Evolutionary conservation across 495 filamentous ascomycete genomes (phyloP), one percentile per base, ranked within the genome.

Genomic region (Staphylotrichum longicolle): DNA sequence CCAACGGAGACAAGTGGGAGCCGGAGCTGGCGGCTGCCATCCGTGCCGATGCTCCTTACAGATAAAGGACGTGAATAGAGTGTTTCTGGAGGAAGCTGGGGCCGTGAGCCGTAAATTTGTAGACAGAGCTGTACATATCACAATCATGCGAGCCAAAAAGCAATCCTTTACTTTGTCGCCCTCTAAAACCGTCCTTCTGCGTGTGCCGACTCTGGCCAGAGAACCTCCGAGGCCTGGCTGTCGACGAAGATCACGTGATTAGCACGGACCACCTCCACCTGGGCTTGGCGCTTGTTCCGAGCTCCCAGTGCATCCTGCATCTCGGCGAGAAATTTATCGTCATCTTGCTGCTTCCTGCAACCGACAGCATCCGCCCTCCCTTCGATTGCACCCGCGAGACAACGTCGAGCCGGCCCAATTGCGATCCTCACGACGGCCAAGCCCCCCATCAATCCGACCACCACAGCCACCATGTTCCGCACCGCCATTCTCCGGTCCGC

Each of bases 1-100:
- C 88, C 57, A 95, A 95, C 69, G 91, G 92, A 66, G 92, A 95
- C 80, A 96, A 96, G 79, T 98, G 94, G 94, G 95, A 98, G 77
- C 92, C 94, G 6, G 94, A 98, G 75, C 79, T 98, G 66, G 95
- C 93, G 3, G 95, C 95, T 55, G 86, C 83, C 58, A 92, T 91
- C 68, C 86, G 90, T 72, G 94, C 94, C 11, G 91, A 94, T 79
- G 86, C 89, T 59, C 91, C 90, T 33, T 94, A 94, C 79, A 87
- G 91, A 82, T 94, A 88, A 81, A 9, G 40, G 20, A 11, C 11
- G 20, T 40, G 33, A 27, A 41, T 33, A 32, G 52, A 11, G 49
- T 50, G 53, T 57, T 46, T 30, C 20, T n/a, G 48, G 51, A 34
- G 61, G 14, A n/a, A 9, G 54, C 32, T 30, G 51, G n/a, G 10